Evolutionary conservation across 2,329 filamentous ascomycete genomes (phyloP).

Genomic region (Pleurostoma richardsiae): DNA sequence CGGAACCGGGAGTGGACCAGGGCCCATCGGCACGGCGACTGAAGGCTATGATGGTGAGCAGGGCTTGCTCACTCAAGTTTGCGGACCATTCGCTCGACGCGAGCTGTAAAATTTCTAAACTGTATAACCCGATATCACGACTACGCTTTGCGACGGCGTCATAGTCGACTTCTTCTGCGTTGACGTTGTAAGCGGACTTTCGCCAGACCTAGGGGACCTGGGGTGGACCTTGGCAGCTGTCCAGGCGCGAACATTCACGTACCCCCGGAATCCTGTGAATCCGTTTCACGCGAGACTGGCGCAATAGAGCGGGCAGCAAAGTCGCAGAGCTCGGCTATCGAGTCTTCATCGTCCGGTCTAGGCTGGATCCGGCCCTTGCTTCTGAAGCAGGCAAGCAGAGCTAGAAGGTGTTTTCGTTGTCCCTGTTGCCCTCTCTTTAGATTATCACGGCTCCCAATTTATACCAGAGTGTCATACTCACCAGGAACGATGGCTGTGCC

Average conservation of each 20-base stretch:
- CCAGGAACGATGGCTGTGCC: too few species aligned
- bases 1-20: constrained; percentile 22
- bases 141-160: constrained; percentile 3
- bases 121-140: constrained; percentile 2
- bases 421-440: too few species aligned
- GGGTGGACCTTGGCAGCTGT: too few species aligned
- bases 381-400: constrained; percentile 5
- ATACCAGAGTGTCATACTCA: too few species aligned
- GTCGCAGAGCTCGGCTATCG: constrained; percentile 3
- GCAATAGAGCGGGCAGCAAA: constrained; percentile 1
- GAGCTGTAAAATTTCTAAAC: constrained; percentile 1
- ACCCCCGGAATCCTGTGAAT: too few species aligned
- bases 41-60: constrained; percentile 27
- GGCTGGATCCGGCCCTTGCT: background rate
- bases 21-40: constrained; percentile 14
- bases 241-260: too few species aligned
- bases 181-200: too few species aligned
- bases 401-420: background rate
- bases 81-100: background rate
- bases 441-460: too few species aligned
- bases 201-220: too few species aligned
- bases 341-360: constrained; percentile 1
- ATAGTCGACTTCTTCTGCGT: background rate
- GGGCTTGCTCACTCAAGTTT: constrained; percentile 13
- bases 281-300: background rate